phyloP scores from a whole-genome alignment of 768 basidiomycete species.

The Suillus lakei region DNA sequence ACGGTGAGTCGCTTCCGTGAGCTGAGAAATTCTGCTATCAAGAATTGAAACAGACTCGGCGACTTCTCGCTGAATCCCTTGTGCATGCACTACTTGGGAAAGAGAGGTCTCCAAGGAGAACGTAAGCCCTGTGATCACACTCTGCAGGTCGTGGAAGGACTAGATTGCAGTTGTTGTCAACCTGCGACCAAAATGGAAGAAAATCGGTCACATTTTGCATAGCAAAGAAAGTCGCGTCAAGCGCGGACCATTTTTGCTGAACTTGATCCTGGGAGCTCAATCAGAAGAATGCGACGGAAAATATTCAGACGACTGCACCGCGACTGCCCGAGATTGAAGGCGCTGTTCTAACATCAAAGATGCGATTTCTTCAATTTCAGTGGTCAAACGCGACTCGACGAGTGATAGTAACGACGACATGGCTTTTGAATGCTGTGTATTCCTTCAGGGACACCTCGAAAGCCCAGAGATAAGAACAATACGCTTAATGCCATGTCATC shows the following conservation, averaged over 20 bases:
- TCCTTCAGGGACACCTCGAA: conserved; percentile 7
- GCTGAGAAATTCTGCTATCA: conserved; percentile 37
- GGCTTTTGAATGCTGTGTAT: conserved; percentile 31
- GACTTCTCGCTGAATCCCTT: conserved; percentile 42
- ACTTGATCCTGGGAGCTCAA: conserved; percentile 30
- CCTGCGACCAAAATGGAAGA: conserved; percentile 16
- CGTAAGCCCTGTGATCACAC: conserved; percentile 10
- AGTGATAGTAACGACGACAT: conserved; percentile 21
- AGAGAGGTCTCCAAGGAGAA: conserved; percentile 36
- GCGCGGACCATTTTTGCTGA: conserved; percentile 30
- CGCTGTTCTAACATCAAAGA: conserved; percentile 1
- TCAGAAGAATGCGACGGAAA: conserved; percentile 15
- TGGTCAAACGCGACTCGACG: neutral
- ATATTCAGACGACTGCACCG: conserved; percentile 21
- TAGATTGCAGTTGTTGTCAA: conserved; percentile 19
- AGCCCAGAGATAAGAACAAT: conserved; percentile 9
- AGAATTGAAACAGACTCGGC: conserved; percentile 42
- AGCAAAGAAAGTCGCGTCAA: conserved; percentile 27
- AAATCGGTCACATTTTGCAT: conserved; percentile 35
- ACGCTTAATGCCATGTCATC: conserved; percentile 28
- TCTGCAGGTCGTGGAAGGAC: conserved; percentile 10
- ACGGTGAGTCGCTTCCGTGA: conserved; percentile 43
- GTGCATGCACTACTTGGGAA: conserved; percentile 35
- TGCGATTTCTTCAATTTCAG: neutral
- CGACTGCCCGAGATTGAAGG: conserved; percentile 5